Base-by-base conservation (phyloP, 257 asterid genomes). In the Knoxia roxburghii region DNA sequence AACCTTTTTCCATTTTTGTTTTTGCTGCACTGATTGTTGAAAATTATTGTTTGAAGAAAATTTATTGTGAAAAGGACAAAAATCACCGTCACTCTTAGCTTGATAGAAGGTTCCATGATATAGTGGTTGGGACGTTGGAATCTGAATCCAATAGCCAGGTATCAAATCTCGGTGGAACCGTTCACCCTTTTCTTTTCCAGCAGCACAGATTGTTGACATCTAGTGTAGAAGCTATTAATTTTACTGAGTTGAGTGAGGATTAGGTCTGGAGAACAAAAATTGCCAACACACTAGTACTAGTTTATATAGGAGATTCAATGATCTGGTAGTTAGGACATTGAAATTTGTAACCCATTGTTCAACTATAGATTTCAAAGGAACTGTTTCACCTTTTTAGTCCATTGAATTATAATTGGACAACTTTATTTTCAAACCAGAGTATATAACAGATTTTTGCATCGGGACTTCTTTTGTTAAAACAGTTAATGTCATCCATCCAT, bases 311-410 rank as follows among this genome's bases (percentile, higher is more conserved):
- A 26, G 64, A 54, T 68, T 52, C 64, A 26, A n/a, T 54, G 55
- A 29, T 54, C 72, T 54, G 37, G 45, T 21, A 43, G n/a, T n/a
- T n/a, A 54, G 62, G 64, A 54, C 43, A 40, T 40, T 68, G 49
- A 7, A 53, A 17, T 50, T 14, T 49, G 23, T 30, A 66, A 18
- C 35, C 51, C n/a, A 5, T 33, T 32, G 33, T 51, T 46, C 9
- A 14, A 54, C 32, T 23, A 32, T 20, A 3, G 14, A 35, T 21
- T n/a, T 52, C 8, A 12, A 60, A 12, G 68, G 60, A 61, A 43
- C n/a, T n/a, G n/a, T n/a, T n/a, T n/a, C n/a, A n/a, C n/a, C n/a
- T n/a, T n/a, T n/a, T n/a, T 13, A 2, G 33, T 58, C 5, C 21
- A 1, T 61, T 33, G n/a, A 21, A 30, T 8, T 56, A 15, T 13